phyloP scores from a whole-genome alignment of 2,329 filamentous ascomycete genomes.

The Alternaria dauci region DNA sequence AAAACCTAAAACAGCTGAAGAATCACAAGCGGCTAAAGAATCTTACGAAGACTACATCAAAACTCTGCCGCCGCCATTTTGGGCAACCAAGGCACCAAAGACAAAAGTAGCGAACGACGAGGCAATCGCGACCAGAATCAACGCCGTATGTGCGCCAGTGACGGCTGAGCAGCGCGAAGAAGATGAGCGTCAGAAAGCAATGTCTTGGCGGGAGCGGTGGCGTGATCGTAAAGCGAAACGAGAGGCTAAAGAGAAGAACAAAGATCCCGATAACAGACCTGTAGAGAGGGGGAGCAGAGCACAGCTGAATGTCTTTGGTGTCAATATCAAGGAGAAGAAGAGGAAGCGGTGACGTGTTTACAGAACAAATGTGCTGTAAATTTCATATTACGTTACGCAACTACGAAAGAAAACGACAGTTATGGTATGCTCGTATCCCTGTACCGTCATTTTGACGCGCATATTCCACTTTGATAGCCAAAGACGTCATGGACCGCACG shows the following conservation, averaged over 20 bases:
- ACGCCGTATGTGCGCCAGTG: not conserved
- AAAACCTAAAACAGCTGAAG: not conserved
- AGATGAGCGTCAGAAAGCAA: not conserved
- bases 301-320: not conserved
- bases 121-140: not conserved
- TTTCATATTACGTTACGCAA: no score
- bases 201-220: not conserved
- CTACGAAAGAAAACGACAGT: fast-evolving
- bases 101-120: not conserved
- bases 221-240: not conserved
- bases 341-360: not conserved
- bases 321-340: not conserved
- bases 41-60: not conserved
- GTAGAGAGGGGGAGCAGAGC: not conserved
- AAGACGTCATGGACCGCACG: no score
- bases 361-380: no score
- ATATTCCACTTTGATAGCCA: fast-evolving
- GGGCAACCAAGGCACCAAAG: not conserved
- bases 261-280: not conserved
- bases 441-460: no score
- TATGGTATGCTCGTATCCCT: no score
- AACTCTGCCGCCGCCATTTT: not conserved
- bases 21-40: not conserved
- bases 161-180: not conserved
- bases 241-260: not conserved